A percentile compares a stretch with the other conserved stretches of the same genome.
Conservation (phyloP, 176 grass and related monocot species). For the Coix lacrymajobi region DNA sequence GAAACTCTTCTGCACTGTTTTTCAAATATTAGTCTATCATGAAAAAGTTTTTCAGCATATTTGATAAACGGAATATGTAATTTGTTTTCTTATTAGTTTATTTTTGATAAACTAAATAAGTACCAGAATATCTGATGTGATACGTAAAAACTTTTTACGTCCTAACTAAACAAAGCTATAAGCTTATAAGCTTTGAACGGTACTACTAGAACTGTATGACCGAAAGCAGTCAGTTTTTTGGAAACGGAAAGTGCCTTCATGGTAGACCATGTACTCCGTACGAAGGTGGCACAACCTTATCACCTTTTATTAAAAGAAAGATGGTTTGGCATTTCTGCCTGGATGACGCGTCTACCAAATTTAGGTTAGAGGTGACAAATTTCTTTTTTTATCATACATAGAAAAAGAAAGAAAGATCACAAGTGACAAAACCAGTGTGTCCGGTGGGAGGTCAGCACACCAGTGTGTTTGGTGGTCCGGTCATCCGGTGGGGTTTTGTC, state of each 20-base stretch:
- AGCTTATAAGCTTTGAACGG: not conserved
- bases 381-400: no score
- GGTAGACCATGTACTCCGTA: not conserved
- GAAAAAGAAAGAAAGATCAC: not conserved
- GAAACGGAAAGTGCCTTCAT: not conserved
- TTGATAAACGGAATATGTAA: no score
- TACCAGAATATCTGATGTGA: no score
- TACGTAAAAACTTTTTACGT: no score
- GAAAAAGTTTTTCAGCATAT: no score
- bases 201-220: not conserved
- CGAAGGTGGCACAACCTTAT: not conserved
- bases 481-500: not conserved
- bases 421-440: not conserved
- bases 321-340: not conserved
- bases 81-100: no score
- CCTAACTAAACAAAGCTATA: no score
- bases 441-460: constrained; percentile 5
- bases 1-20: no score
- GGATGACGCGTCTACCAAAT: not conserved
- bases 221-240: not conserved
- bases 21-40: no score
- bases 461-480: not conserved
- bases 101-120: no score
- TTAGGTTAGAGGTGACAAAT: not conserved
- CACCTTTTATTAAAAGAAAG: not conserved